Evolutionary conservation across 225 moss, liverwort and hornwort species (phyloP).

Genomic region (Ulota crispa): DNA sequence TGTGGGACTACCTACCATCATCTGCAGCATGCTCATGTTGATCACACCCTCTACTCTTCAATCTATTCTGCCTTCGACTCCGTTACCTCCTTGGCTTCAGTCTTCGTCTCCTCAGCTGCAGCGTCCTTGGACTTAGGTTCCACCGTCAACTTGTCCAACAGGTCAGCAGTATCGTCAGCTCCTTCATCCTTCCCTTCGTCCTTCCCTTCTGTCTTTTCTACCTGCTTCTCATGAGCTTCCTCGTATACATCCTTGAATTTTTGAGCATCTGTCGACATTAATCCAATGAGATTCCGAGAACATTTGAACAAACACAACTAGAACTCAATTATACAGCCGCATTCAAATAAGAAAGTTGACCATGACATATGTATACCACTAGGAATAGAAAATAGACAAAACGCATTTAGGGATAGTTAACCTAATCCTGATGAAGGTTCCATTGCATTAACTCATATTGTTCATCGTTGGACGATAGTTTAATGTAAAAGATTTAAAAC

Average conservation of each 20-base stretch:
- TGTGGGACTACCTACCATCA: constrained; percentile 35
- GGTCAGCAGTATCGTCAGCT: constrained; percentile 72
- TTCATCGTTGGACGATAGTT: neutral
- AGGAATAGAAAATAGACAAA: neutral
- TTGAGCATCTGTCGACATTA: constrained; percentile 57
- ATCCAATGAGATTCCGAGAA: neutral
- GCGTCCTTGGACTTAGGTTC: constrained; percentile 29
- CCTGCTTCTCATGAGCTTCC: constrained; percentile 71
- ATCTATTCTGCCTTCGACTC: constrained; percentile 39
- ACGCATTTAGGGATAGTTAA: neutral
- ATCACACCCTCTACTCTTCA: constrained; percentile 27
- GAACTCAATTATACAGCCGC: neutral
- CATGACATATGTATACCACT: no score
- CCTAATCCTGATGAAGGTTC: neutral
- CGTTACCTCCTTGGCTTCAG: constrained; percentile 26
- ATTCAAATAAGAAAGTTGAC: no score
- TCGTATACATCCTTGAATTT: constrained; percentile 88
- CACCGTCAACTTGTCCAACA: constrained; percentile 59
- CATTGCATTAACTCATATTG: neutral
- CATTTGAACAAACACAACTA: neutral
- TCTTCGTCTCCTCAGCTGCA: constrained; percentile 23
- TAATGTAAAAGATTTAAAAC: neutral
- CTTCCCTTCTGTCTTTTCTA: constrained; percentile 39
- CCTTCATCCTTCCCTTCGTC: constrained; percentile 59
- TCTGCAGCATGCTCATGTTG: constrained; percentile 37